Conservation (phyloP, 108 stramenopile species). For the Cyclotella baltica region DNA sequence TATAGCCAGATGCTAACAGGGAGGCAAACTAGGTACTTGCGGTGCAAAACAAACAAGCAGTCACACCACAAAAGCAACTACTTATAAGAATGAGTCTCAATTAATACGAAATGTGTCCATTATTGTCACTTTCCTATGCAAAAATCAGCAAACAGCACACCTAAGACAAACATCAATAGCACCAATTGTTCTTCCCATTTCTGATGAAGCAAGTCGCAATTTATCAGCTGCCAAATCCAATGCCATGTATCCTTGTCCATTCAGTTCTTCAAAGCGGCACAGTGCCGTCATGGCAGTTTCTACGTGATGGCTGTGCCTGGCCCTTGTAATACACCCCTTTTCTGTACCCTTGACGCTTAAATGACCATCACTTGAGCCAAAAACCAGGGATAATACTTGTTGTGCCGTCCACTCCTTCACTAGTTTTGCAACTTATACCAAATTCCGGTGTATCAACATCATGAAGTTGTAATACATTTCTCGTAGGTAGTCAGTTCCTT, state of each 20-base stretch:
- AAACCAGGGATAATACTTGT: constrained; percentile 57
- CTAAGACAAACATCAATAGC: constrained; percentile 94
- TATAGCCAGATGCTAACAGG: no score
- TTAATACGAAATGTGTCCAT: no score
- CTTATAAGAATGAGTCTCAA: no score
- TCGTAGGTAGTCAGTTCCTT: constrained; percentile 5
- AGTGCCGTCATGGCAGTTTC: constrained; percentile 73
- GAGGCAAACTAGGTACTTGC: no score
- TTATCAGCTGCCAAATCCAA: constrained; percentile 97
- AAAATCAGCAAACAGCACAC: constrained; percentile 95
- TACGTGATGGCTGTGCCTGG: constrained; percentile 86
- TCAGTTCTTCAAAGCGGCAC: constrained; percentile 64
- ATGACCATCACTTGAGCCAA: constrained; percentile 12
- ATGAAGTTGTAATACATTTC: background rate
- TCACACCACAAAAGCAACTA: no score
- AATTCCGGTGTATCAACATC: constrained; percentile 44
- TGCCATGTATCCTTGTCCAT: constrained; percentile 69
- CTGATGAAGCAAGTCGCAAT: constrained; percentile 86
- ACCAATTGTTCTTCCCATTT: constrained; percentile 93
- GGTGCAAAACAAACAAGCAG: no score
- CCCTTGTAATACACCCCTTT: constrained; percentile 86
- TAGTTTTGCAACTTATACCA: constrained; percentile 75
- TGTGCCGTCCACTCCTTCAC: constrained; percentile 73
- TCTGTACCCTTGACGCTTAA: constrained; percentile 48
- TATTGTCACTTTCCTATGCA: constrained; percentile 93